Base-by-base conservation (phyloP, 305 asterid genomes). In the Ajuga reptans region DNA sequence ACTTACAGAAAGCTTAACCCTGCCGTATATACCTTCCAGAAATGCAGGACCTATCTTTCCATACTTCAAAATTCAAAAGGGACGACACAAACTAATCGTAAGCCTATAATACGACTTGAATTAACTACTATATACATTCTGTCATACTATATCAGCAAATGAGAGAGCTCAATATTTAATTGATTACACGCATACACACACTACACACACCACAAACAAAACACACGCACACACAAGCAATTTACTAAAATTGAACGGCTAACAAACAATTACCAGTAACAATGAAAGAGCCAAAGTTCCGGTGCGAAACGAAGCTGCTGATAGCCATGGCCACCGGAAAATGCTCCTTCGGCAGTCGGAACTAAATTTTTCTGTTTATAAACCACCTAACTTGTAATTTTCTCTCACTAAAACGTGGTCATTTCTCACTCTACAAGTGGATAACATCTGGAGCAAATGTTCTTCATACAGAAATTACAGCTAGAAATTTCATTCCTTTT, bases 291-390 rank as follows among this genome's bases (percentile, higher is more conserved):
- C 89, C 86, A 68, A 88, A 88, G 64, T 84, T 88, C 89, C 96
- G 85, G 85, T 81, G 81, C 59, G 90, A 87, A 75, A 87, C 84
- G 76, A 83, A 85, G 72, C 92, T 77, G 55, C 95, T 94, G 75
- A 88, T 84, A 66, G 95, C 86, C 98, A 92, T 92, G 66, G 73
- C 74, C 78, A 36, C 84, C 80, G 79, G 80, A 69, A 72, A 79
- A 64, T 55, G 43, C 68, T 34, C 62, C 66, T 12, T 36, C 62
- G 17, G 63, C 55, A 27, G 27, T 21, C 27, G 27, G 27, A 21
- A 21, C 39, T 4, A 16, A 36, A 2, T 1, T 45, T 24, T 27
- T 42, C 53, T 2, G 21, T 6, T 68, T 62, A 75, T 2, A 37
- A 36, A 10, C 2, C 21, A 54, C 55, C 68, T 5, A 63, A 55